phyloP scores from a whole-genome alignment of 352 stramenopile species.

The Porosira glacialis region DNA sequence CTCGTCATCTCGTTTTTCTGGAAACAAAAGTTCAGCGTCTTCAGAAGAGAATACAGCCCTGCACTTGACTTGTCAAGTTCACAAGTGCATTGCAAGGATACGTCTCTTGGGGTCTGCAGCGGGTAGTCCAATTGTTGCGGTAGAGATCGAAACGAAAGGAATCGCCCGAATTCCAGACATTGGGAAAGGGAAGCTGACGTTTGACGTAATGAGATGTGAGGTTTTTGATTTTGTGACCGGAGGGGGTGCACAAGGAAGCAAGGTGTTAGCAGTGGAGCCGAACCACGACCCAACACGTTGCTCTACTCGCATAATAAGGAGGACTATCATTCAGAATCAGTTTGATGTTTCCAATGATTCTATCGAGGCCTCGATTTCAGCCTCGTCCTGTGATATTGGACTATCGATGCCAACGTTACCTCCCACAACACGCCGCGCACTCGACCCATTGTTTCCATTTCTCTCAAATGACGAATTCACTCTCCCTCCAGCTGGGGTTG shows the following conservation, averaged over 20 bases:
- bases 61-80: constrained; percentile 46
- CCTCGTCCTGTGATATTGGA: too few relatives aligned
- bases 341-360: too few relatives aligned
- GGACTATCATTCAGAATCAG: too few relatives aligned
- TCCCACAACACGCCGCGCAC: too few relatives aligned
- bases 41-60: constrained; percentile 4
- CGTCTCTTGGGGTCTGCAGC: constrained; percentile 41
- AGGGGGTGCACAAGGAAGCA: constrained; percentile 12
- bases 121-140: constrained; percentile 43
- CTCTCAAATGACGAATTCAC: constrained; percentile 3
- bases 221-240: constrained; percentile 48
- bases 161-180: constrained; percentile 49
- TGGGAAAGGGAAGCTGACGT: constrained; percentile 62
- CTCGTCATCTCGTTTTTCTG: neutral
- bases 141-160: constrained; percentile 46
- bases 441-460: too few relatives aligned
- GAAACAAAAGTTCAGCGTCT: neutral
- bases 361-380: too few relatives aligned
- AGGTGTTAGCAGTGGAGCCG: constrained; percentile 39
- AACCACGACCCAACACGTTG: constrained; percentile 8
- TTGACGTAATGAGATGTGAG: constrained; percentile 67
- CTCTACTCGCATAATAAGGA: neutral
- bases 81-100: constrained; percentile 48
- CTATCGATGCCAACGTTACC: too few relatives aligned
- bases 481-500: constrained; percentile 51